Evolutionary conservation across 306 rosid genomes (phyloP).

Genomic region (Gillenia trifoliata): DNA sequence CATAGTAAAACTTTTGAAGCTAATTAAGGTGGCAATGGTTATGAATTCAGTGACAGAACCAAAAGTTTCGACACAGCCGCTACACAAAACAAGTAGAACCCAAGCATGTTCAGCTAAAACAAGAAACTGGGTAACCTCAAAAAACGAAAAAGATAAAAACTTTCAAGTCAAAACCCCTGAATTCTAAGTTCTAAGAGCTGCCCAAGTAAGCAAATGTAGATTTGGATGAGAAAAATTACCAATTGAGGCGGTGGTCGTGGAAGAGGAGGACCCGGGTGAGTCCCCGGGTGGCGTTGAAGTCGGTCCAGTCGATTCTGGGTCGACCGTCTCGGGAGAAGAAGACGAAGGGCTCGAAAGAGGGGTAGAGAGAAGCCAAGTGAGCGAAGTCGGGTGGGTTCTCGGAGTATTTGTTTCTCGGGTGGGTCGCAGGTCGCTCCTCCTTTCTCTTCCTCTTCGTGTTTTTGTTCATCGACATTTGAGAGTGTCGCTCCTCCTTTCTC

Average conservation of each 20-base stretch:
- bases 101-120: background rate
- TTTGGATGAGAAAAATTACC: slow-evolving; percentile 20
- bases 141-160: background rate
- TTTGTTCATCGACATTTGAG: slow-evolving; percentile 27
- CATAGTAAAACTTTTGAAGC: background rate
- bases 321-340: slow-evolving; percentile 22
- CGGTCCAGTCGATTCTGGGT: slow-evolving; percentile 70
- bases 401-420: slow-evolving; percentile 64
- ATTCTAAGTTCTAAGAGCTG: background rate
- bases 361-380: slow-evolving; percentile 69
- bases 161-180: background rate
- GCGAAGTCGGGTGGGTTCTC: slow-evolving; percentile 77
- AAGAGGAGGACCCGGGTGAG: slow-evolving; percentile 56
- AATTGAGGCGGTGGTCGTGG: slow-evolving; percentile 42
- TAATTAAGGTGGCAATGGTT: background rate
- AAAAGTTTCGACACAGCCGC: background rate
- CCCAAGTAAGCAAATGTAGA: background rate
- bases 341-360: slow-evolving; percentile 58
- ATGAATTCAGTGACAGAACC: background rate
- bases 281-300: slow-evolving; percentile 80
- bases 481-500: slow-evolving; percentile 23
- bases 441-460: slow-evolving; percentile 39
- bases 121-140: background rate
- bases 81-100: background rate
- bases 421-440: slow-evolving; percentile 36